These are phyloP conservation scores for Trypanosoma platydactyli DNA, from an alignment of 208 protist species.

Conservation along the genomic window DNA sequence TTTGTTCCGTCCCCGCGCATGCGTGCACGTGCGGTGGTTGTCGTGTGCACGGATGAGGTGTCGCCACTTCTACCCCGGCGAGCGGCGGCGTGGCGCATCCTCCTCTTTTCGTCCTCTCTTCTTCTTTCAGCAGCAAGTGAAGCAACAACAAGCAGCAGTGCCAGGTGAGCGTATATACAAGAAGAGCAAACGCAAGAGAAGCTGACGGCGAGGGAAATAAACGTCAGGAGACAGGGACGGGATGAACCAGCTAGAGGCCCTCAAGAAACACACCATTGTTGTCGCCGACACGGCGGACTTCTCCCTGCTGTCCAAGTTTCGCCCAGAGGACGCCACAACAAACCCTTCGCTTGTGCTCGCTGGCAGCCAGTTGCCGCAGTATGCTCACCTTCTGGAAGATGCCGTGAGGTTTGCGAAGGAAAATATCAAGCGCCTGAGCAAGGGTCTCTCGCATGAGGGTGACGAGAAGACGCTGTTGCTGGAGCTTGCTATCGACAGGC, in stretches of 20 bases:
- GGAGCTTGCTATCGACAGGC: constrained; percentile 82
- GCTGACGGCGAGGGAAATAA: too few relatives aligned
- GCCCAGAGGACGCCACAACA: constrained; percentile 96
- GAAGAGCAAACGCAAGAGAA: background rate
- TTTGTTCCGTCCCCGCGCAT: background rate
- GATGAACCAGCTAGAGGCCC: constrained; percentile 75
- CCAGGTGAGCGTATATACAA: background rate
- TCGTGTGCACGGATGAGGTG: too few relatives aligned
- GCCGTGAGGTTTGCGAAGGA: constrained; percentile 92
- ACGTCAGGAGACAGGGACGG: background rate
- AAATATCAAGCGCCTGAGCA: constrained; percentile 48
- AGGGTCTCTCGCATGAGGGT: constrained; percentile 35
- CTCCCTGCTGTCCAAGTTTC: constrained; percentile 90
- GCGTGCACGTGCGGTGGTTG: constrained; percentile 13
- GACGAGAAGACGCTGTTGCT: constrained; percentile 49
- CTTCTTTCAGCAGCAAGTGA: too few relatives aligned
- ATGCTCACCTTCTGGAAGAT: constrained; percentile 83
- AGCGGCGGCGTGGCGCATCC: too few relatives aligned
- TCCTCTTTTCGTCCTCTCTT: too few relatives aligned
- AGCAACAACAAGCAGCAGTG: background rate
- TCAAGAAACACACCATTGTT: constrained; percentile 77
- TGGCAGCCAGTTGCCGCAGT: constrained; percentile 89
- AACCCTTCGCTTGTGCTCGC: constrained; percentile 96
- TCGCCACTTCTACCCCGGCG: too few relatives aligned
- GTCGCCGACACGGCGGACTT: constrained; percentile 98